These are phyloP conservation scores for Cyclotella kingstonii DNA, from an alignment of 108 stramenopile genomes.

Conservation along the genomic window DNA sequence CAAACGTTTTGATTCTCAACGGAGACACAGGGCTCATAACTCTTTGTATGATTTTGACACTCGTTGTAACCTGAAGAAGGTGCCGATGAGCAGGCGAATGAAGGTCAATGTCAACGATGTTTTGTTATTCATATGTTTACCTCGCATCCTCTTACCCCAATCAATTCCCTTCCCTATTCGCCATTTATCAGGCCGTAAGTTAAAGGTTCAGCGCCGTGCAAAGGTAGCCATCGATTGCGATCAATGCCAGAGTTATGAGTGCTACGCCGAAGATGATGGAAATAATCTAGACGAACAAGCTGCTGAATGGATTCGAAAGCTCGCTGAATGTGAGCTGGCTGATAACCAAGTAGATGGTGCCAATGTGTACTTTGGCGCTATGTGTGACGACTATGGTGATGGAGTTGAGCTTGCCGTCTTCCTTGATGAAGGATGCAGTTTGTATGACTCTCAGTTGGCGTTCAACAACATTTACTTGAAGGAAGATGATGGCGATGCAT, in stretches of 20 bases:
- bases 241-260: not conserved
- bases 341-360: not conserved
- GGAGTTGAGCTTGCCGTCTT: constrained; percentile 31
- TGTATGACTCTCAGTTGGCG: constrained; percentile 8
- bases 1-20: too few relatives aligned
- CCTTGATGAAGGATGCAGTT: constrained; percentile 14
- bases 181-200: not conserved
- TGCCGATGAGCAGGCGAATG: not conserved
- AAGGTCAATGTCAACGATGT: too few relatives aligned
- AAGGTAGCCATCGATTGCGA: not conserved
- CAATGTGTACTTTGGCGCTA: constrained; percentile 23
- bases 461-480: constrained; percentile 8
- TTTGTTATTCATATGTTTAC: too few relatives aligned
- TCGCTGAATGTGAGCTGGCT: not conserved
- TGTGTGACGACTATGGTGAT: constrained; percentile 18
- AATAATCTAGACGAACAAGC: not conserved
- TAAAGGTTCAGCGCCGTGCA: not conserved
- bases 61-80: too few relatives aligned
- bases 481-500: constrained; percentile 5
- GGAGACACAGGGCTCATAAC: too few relatives aligned
- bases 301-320: constrained; percentile 3
- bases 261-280: not conserved
- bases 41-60: too few relatives aligned
- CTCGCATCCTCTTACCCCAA: not conserved
- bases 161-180: not conserved